Evolutionary conservation across 2,329 filamentous ascomycete species (phyloP), one percentile per base, ranked within the genome.

Genomic region (Monosporascus cannonballus): DNA sequence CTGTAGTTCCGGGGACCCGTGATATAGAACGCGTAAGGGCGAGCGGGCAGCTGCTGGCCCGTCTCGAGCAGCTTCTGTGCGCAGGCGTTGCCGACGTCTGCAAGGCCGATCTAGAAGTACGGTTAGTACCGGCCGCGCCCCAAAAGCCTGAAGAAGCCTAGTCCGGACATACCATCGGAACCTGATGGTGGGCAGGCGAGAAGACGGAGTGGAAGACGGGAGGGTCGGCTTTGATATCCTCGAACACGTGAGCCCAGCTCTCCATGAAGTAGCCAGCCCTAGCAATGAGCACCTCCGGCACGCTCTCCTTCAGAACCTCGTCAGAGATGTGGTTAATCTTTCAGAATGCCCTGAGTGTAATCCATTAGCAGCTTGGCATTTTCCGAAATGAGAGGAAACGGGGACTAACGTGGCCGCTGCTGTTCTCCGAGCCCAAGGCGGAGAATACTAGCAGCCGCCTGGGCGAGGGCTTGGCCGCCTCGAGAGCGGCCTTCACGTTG

Each of bases 131-230:
- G 20, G 24, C 17, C 8, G 17, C 17, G 45, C 15, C 15, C 48
- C 9, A 18, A 34, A 14, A 18, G 11, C 30, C 3, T 11, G 11
- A 4, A 14, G 30, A 34, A 4, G 9, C 4, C 30, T 34, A 11
- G 9, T 2, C 11, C 30, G 3, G 14, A 44, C 49, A n/a, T 59
- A 69, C 68, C 63, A 70, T 61, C 3, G 68, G 68, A 1, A 70
- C 59, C n/a, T 64, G 54, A 15, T 66, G 60, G n/a, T 69, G 56
- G 0, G 55, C 49, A 1, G 67, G 67, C 0, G 63, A 60, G 6
- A 68, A 44, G 18, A 54, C 52, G 0, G 66, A 70, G 41, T 66
- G 52, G n/a, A 71, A 51, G 8, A 49, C 50, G 0, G 61, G 61
- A 1, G 54, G 51, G 1, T 68, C 60, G 4, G 55, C 45, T 15